A percentile compares a stretch with the other conserved stretches of the same genome.
phyloP scores from a whole-genome alignment of 345 rosid species.

The Camelina neglecta region DNA sequence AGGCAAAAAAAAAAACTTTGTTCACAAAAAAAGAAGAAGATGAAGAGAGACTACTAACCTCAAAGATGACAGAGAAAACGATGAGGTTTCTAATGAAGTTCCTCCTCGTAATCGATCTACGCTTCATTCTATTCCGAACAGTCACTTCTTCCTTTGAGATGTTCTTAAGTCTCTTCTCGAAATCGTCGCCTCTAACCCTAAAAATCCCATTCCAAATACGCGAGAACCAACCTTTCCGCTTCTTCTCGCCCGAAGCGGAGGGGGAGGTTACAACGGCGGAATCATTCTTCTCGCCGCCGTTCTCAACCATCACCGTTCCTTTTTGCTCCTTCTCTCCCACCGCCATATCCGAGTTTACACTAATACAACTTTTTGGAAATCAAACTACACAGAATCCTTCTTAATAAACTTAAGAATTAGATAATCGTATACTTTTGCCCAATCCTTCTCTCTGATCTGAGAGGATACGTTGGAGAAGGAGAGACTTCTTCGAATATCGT shows the following conservation, averaged over 20 bases:
- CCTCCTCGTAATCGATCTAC: constrained; percentile 66
- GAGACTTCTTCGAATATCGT: constrained; percentile 29
- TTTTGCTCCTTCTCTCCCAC: constrained; percentile 33
- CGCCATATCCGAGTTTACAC: constrained; percentile 8
- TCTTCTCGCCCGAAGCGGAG: background rate
- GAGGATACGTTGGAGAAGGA: constrained; percentile 6
- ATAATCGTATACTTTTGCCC: background rate
- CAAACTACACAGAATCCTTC: background rate
- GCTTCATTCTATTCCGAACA: constrained; percentile 61
- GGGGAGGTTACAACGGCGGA: background rate
- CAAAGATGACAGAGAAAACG: constrained; percentile 68
- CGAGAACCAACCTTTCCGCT: constrained; percentile 60
- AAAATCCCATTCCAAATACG: constrained; percentile 74
- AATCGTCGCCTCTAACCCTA: constrained; percentile 66
- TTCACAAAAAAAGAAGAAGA: background rate
- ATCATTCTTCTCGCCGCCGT: constrained; percentile 21
- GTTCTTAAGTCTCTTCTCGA: constrained; percentile 79
- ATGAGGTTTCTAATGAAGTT: constrained; percentile 62
- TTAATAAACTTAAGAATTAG: background rate
- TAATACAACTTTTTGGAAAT: background rate
- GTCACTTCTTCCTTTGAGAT: constrained; percentile 82
- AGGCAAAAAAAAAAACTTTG: background rate
- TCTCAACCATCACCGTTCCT: constrained; percentile 22
- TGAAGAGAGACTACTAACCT: constrained; percentile 47
- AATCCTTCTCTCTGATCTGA: constrained; percentile 19